Evolutionary conservation across 495 filamentous ascomycete species (phyloP), one percentile per base, ranked within the genome.

Genomic region (Aspergillus egyptiacus): DNA sequence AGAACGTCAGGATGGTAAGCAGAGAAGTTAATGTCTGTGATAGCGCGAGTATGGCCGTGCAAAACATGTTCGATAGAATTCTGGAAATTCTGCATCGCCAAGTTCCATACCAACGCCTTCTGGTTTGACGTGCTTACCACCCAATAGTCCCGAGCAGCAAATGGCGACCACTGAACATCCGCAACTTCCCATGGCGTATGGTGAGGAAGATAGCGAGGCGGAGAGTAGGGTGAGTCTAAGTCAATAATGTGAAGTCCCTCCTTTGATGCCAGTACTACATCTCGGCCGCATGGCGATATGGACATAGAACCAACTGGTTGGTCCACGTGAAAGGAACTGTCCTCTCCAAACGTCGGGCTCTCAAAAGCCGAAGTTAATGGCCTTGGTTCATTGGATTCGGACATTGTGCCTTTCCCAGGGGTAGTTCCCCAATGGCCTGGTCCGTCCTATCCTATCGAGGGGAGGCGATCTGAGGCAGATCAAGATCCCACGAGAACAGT

Each of bases 131-230:
- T 95, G 35, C 88, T 95, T 19, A 85, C 89, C 18, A 97, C 86
- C 91, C 91, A 96, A 55, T 86, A 88, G 57, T 95, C 85, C 36
- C 91, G 80, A 6, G 80, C 81, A 8, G 90, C 85, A 55, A 96
- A 95, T 11, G 91, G 91, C 5, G 88, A 95, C 91, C 91, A 97
- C 66, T 97, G 91, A 32, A 97, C 91, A 65, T 97, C 91, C n/a
- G 91, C 89, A 4, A 97, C 91, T 42, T 94, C 82, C 89, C 91
- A 96, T n/a, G 86, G 84, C 6, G 88, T 84, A 30, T 87, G 83
- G 62, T 96, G 87, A 51, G 84, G 83, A 20, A 97, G 80, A 59
- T 91, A 82, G 10, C 90, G 83, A 25, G 91, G 91, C 11, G 87
- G 87, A 41, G 85, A 91, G 65, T 88, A 91, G 11, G 89, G 90